Conservation (phyloP, 2,329 filamentous ascomycete genomes). For the Alternaria angustiovoidea region DNA sequence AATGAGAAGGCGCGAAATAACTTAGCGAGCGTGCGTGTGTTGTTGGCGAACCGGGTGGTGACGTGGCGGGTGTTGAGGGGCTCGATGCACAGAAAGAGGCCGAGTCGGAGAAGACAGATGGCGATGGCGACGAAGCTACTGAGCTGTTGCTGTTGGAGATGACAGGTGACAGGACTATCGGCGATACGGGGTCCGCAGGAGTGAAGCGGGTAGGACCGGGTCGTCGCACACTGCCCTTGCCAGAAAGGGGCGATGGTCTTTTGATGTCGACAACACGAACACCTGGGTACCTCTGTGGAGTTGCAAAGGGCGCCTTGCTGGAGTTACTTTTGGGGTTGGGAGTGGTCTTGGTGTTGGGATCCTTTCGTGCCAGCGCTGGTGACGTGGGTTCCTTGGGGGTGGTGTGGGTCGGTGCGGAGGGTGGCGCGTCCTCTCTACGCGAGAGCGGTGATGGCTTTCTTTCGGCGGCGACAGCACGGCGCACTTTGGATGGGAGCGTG, state of each 20-base stretch:
- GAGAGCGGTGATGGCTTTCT: conserved; percentile 34
- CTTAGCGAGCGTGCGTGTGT: conserved; percentile 19
- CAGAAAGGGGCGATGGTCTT: conserved; percentile 14
- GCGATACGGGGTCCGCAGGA: conserved; percentile 15
- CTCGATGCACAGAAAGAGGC: conserved; percentile 22
- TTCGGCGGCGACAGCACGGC: conserved; percentile 30
- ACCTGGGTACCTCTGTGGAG: neutral
- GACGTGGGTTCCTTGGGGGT: conserved; percentile 8
- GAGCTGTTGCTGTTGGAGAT: conserved; percentile 15
- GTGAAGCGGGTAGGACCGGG: conserved; percentile 13
- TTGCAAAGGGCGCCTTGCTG: neutral
- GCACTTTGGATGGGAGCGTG: conserved; percentile 22
- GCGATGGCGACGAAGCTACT: conserved; percentile 20
- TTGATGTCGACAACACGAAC: conserved; percentile 3
- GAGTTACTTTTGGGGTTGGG: conserved; percentile 3
- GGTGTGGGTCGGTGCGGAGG: conserved; percentile 21
- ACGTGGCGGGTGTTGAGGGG: conserved; percentile 27
- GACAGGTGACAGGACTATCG: conserved; percentile 20
- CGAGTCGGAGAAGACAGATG: conserved; percentile 24
- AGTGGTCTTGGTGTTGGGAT: neutral
- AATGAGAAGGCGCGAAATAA: conserved; percentile 17
- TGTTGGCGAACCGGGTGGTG: conserved; percentile 24
- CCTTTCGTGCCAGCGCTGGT: conserved; percentile 5
- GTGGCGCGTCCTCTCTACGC: conserved; percentile 28
- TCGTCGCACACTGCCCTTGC: conserved; percentile 10